Base-by-base conservation (phyloP, 768 basidiomycete species). In the Serendipita sp. region DNA sequence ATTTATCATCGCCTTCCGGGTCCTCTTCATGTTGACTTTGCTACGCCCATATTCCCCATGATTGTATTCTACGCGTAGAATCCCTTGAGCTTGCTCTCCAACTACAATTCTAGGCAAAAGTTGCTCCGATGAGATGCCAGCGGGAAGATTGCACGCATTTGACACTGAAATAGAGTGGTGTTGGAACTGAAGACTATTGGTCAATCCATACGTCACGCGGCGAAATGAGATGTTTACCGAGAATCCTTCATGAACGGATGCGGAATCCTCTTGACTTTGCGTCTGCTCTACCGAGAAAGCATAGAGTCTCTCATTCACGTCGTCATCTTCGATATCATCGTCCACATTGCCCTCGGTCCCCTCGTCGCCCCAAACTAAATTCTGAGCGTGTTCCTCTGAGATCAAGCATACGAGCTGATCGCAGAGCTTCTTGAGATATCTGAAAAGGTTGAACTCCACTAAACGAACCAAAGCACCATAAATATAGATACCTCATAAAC, bases 341-440 rank as follows among this genome's bases (percentile, higher is more conserved):
- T 71, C 64, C 1, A 68, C 66, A 10, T 74, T 48, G 0, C 70
- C 70, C 7, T 70, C 69, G 15, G 70, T 64, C 0, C 65, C 64
- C n/a, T 37, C 56, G 44, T 41, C 68, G 60, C 28, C 65, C 78
- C 78, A 83, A 2, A 82, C 70, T 51, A 85, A 73, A 2, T 76
- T 70, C 45, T 72, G 67, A 0, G 79, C 74, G 48, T 84, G 79
- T 13, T 78, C 76, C 0, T 77, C 69, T 2, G 83, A 82, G 18
- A 85, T 71, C 38, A 85, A 69, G 32, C 78, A 79, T 0, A 79
- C 69, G 1, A 80, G 69, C 70, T 85, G 84, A 67, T 86, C 83
- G 15, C 78, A 73, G 45, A 85, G 76, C 71, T 83, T 83, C 2
- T 76, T 82, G 10, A 85, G 77, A 67, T 86, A 85, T 63, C 84